Base-by-base conservation (phyloP, 2,329 filamentous ascomycete species). In the Ceratocystis cacaofunesta region DNA sequence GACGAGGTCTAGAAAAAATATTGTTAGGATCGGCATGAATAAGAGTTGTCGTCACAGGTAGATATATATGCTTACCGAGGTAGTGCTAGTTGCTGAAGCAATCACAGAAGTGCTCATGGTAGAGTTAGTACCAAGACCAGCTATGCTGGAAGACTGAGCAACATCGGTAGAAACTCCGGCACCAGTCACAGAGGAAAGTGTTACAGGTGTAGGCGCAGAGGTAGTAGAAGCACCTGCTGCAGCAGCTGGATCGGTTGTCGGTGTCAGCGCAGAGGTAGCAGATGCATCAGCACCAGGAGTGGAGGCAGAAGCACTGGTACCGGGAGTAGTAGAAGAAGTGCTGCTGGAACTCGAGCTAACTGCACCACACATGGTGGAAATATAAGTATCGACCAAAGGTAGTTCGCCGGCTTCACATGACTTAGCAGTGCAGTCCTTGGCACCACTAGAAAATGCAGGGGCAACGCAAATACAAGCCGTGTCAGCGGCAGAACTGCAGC, bases 401-500 rank as follows among this genome's bases (percentile, higher is more conserved):
- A 71, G 71, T 3, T 69, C 70, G 12, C 72, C 71, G 28, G 66
- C 57, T 5, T 69, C 68, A 61, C 66, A 68, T 22, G 71, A 70
- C 28, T 70, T 65, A 57, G 69, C 70, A 43, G 76, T 73, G 66
- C 78, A 80, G 61, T 79, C 77, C 25, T 71, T 70, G 60, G 79
- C 72, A n/a, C 75, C 76, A 65, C 70, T 70, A 32, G 70, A 60
- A 64, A 76, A 77, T 22, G 70, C 70, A 0, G 71, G 64, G 10
- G 74, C 74, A 32, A 68, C 69, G 68, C 79, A 80, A 17, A 80
- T 72, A 68, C 79, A 80, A 17, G 71, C 69, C 22, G 70, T 70
- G 32, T 74, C 70, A 52, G 70, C 69, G 43, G 72, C 72, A 22
- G 65, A 67, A 41, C 61, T 55, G 41, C 64, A 66, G 43, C 66